A percentile compares a stretch with the other conserved stretches of the same genome.
phyloP scores from a whole-genome alignment of 2,329 filamentous ascomycete genomes.

The Penicillium paneum region DNA sequence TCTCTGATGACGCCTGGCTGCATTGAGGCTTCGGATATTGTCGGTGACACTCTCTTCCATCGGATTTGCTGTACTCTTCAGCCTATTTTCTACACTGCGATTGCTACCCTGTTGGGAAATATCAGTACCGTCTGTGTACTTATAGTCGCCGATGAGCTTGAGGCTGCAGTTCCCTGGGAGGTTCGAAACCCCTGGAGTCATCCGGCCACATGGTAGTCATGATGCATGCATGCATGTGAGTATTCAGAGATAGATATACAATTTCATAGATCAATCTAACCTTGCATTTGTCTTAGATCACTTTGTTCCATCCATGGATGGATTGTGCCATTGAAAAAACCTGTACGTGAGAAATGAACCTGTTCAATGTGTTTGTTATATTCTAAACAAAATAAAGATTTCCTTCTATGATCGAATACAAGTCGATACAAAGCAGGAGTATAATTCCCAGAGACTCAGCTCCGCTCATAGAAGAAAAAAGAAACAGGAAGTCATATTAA shows the following conservation, averaged over 20 bases:
- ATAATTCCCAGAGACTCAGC: conserved; percentile 15
- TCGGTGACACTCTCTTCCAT: neutral
- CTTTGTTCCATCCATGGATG: neutral
- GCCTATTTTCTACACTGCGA: neutral
- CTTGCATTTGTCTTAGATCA: neutral
- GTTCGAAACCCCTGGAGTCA: neutral
- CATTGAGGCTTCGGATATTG: neutral
- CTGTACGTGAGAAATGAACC: neutral
- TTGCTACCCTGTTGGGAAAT: neutral
- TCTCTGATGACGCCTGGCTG: neutral
- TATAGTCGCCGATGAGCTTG: neutral
- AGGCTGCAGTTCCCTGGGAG: neutral
- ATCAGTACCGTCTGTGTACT: neutral
- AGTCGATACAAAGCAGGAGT: conserved; percentile 19
- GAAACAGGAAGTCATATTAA: conserved; percentile 39
- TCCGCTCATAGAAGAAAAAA: conserved; percentile 33
- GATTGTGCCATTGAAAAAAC: neutral
- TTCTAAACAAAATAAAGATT: conserved; percentile 12
- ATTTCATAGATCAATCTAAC: neutral
- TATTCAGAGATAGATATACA: neutral
- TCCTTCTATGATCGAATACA: conserved; percentile 23
- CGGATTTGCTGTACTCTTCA: neutral
- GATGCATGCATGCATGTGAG: neutral
- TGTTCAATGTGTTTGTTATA: conserved; percentile 10
- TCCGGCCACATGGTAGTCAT: neutral